phyloP scores from a whole-genome alignment of 2,329 filamentous ascomycete genomes.

The Hymenotorrendiella dingleyae region DNA sequence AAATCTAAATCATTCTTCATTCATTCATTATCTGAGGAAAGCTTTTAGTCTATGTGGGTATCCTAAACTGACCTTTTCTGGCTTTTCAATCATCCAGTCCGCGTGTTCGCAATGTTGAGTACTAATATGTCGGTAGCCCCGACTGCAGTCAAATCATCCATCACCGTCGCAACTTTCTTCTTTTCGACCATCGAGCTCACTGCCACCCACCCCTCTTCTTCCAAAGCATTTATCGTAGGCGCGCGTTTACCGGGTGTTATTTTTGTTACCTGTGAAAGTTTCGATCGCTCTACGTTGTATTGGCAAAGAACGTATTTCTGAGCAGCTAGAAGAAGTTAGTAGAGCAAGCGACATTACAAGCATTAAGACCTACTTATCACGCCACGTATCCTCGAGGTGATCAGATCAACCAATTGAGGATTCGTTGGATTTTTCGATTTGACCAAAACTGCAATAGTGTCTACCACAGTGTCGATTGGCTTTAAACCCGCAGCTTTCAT shows the following conservation, averaged over 20 bases:
- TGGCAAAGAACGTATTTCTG: constrained; percentile 93
- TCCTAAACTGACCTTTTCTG: not conserved
- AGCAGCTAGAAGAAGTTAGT: constrained; percentile 48
- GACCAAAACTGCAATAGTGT: constrained; percentile 83
- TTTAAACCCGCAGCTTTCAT: constrained; percentile 94
- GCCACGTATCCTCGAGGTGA: constrained; percentile 80
- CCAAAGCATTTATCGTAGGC: constrained; percentile 83
- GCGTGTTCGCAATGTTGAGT: constrained; percentile 30
- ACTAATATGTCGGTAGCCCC: constrained; percentile 32
- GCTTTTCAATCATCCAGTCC: constrained; percentile 17
- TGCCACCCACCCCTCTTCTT: constrained; percentile 89
- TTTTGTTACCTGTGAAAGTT: constrained; percentile 59
- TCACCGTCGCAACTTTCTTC: constrained; percentile 31
- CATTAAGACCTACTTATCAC: constrained; percentile 64
- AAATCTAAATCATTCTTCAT: no score
- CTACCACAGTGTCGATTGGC: constrained; percentile 88
- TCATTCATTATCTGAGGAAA: not conserved
- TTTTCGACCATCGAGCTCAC: constrained; percentile 72
- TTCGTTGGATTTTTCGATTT: constrained; percentile 82
- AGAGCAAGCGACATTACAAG: not conserved
- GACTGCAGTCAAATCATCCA: constrained; percentile 30
- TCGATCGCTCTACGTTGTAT: constrained; percentile 79
- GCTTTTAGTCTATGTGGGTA: not conserved
- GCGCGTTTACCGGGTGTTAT: constrained; percentile 93
- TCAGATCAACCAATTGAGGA: constrained; percentile 72